Percentiles rank a stretch among this genome's conserved stretches.
These are phyloP conservation scores for Xerocomellus amylosporus DNA, from an alignment of 768 basidiomycete species.

Conservation along the genomic window DNA sequence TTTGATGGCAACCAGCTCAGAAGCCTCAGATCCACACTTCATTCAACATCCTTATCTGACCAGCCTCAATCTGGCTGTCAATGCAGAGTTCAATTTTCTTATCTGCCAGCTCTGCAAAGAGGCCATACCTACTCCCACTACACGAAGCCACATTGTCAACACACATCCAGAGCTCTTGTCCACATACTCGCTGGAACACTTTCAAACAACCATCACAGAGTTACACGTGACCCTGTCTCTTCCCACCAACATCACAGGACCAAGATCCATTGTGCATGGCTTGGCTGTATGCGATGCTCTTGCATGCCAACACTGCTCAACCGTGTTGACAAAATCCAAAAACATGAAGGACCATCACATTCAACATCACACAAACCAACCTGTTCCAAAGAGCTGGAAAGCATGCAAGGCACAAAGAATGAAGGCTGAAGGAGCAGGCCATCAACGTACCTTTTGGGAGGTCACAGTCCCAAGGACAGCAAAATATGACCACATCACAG, in stretches of 20 bases:
- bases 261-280: neutral
- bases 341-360: neutral
- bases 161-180: neutral
- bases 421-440: neutral
- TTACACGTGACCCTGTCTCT: neutral
- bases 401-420: neutral
- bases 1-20: too few species aligned
- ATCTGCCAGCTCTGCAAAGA: neutral
- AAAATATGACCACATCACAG: too few species aligned
- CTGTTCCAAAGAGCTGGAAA: neutral
- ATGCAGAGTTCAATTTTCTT: neutral
- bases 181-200: rapidly evolving
- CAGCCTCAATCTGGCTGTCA: neutral
- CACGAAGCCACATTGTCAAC: neutral
- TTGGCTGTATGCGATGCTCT: neutral
- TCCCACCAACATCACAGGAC: neutral
- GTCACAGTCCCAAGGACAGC: neutral
- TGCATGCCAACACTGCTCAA: neutral
- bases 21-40: neutral
- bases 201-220: neutral
- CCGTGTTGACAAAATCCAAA: rapidly evolving
- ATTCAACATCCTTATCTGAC: neutral
- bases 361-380: neutral
- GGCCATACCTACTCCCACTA: neutral
- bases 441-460: neutral